Percentiles rank a stretch among this genome's conserved stretches.
Conservation (phyloP, 2,329 filamentous ascomycete species). For the Venturia aucupariae region DNA sequence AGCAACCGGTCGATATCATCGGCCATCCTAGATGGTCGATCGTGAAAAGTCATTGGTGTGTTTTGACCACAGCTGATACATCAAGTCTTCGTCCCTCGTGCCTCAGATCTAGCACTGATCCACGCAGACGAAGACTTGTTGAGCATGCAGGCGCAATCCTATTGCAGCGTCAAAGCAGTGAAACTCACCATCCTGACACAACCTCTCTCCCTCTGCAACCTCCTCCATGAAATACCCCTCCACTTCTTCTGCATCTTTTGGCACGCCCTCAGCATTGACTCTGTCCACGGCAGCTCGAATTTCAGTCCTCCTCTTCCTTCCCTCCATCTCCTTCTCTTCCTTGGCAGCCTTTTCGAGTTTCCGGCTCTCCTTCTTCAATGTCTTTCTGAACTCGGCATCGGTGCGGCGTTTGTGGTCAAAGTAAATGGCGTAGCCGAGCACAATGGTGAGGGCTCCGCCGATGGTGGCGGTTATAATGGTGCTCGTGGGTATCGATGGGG, state of each 20-base stretch:
- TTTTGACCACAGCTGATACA: background rate
- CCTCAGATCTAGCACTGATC: background rate
- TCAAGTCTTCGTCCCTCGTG: background rate
- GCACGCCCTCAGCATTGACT: constrained; percentile 87
- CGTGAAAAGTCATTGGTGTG: constrained; percentile 5
- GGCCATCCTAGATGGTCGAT: constrained; percentile 8
- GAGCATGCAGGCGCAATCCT: background rate
- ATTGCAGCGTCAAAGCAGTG: background rate
- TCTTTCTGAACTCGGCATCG: constrained; percentile 53
- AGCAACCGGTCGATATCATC: background rate
- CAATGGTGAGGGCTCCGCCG: constrained; percentile 46
- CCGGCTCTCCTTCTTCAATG: constrained; percentile 65
- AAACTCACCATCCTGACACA: constrained; percentile 70
- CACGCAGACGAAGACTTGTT: background rate
- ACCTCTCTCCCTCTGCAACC: constrained; percentile 76
- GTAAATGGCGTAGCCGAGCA: constrained; percentile 56
- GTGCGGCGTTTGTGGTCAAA: constrained; percentile 57
- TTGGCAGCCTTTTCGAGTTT: constrained; percentile 61
- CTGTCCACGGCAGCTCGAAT: constrained; percentile 69
- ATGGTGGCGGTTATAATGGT: constrained; percentile 47
- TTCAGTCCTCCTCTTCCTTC: constrained; percentile 57
- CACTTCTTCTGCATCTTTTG: constrained; percentile 79
- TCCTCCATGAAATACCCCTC: constrained; percentile 96
- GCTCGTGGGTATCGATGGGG: background rate
- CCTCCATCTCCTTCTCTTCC: constrained; percentile 58